Evolutionary conservation across 2,329 filamentous ascomycete genomes (phyloP), one percentile per base, ranked within the genome.

Genomic region (Talaromyces sp.): DNA sequence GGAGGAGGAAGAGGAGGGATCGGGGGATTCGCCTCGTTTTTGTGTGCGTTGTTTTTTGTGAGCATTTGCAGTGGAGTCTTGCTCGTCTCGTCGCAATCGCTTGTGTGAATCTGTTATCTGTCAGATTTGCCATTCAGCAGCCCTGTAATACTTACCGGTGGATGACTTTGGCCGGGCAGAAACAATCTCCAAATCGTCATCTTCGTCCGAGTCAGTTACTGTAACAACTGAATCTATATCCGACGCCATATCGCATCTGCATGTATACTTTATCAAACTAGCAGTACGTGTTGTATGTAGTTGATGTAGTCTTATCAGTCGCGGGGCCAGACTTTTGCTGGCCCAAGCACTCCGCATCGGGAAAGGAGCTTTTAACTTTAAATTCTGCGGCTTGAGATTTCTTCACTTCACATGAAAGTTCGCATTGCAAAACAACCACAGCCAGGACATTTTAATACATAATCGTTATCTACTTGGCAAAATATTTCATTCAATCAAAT

Each of bases 101-200:
- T 63, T 66, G 19, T 66, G 58, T 15, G 51, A 47, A 11, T 45
- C 64, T 65, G 13, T 29, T 25, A 31, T 31, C 38, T 51, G 27
- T 63, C 49, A 63, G 49, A 15, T 2, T 53, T 29, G 31, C 25
- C n/a, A 22, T 58, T 7, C n/a, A 29, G 5, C 7, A 25, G 3
- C 3, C 7, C 29, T 2, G n/a, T n/a, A n/a, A n/a, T 8, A n/a
- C 34, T 45, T 63, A 63, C 61, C 29, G 11, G 36, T 5, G 8
- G 47, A 40, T 43, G 38, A 29, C 2, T 17, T 34, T 19, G 65
- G 49, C 49, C 29, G 22, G 1, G 73, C 69, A 58, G 72, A 67
- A 15, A 80, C 75, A 40, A 78, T 77, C 40, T 83, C 80, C 51
- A 83, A 73, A 47, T 82, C 78, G 64, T 81, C 76, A 58, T 65